These are phyloP conservation scores for Heliosperma pusillum DNA, from an alignment of 148 eudicot species.

Conservation along the genomic window DNA sequence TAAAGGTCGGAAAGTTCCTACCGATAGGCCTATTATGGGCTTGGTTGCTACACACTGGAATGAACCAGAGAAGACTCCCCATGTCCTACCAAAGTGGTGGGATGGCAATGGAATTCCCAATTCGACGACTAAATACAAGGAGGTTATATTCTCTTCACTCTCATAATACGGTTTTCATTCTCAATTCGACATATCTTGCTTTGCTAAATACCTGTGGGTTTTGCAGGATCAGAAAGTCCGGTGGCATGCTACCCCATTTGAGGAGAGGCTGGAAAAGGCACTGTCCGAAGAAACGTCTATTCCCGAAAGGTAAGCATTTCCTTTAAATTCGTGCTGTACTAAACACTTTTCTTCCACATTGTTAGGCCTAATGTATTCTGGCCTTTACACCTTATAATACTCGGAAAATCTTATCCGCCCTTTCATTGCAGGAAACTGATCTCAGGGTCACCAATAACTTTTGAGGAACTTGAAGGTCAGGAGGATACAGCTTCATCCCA, in stretches of 20 bases:
- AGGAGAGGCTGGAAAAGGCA: slow-evolving; percentile 92
- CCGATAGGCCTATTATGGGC: slow-evolving; percentile 76
- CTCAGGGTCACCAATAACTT: slow-evolving; percentile 30
- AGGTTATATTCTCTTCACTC: slow-evolving; percentile 45
- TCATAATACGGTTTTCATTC: not conserved
- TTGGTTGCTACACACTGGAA: slow-evolving; percentile 81
- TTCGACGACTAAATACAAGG: slow-evolving; percentile 90
- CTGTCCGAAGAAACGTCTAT: slow-evolving; percentile 54
- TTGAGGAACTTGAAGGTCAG: slow-evolving; percentile 49
- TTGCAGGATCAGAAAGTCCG: slow-evolving; percentile 89
- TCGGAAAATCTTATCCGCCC: not conserved
- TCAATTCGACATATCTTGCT: not conserved
- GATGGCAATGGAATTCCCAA: slow-evolving; percentile 99
- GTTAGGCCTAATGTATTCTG: not conserved
- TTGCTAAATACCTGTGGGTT: slow-evolving; percentile 6
- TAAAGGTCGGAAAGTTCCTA: slow-evolving; percentile 36
- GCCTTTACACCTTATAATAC: too few species aligned
- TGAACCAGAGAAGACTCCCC: slow-evolving; percentile 44
- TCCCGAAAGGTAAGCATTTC: slow-evolving; percentile 46
- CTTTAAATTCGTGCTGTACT: not conserved
- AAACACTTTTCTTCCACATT: not conserved
- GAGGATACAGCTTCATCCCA: slow-evolving; percentile 60
- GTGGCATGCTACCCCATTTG: slow-evolving; percentile 98
- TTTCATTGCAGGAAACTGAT: slow-evolving; percentile 39
- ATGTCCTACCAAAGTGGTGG: slow-evolving; percentile 57